Base-by-base conservation (phyloP, 2,329 filamentous ascomycete genomes). In the Emericellopsis atlantica region DNA sequence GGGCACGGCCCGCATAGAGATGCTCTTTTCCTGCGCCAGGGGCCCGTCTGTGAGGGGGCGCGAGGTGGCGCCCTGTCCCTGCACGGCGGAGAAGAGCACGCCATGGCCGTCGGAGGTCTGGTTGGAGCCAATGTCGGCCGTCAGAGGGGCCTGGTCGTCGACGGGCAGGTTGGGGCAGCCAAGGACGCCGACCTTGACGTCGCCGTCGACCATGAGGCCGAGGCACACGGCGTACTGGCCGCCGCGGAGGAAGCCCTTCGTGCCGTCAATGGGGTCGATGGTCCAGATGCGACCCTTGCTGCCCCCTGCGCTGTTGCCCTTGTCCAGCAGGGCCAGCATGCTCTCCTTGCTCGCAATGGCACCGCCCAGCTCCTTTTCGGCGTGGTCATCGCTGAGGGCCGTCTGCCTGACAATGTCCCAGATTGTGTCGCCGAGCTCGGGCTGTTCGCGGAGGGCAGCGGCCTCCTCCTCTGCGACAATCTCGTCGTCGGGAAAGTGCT, bases 181-280 rank as follows among this genome's bases (percentile, higher is more conserved):
- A 43, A 98, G 76, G 36, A 95, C 92, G 50, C 92, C 92, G 46
- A 95, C 86, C 59, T 89, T 87, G 53, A 96, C 88, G 51, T 94
- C 79, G 40, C 90, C 92, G 54, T 96, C 88, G 23, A 94, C 84
- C 66, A 98, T 82, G 52, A 98, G 70, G 31, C 77, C 92, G 5
- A 98, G 74, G 58, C 90, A 95, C 41, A 98, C 88, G 42, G 92
- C 93, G 58, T 98, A 98, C 67, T 98, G 92, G 32, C 89, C 93
- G 40, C 92, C 92, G 46, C 93, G 78, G 45, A 98, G 70, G 67
- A 98, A 98, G 24, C 92, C 93, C 67, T 95, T 95, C 41, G 92
- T 98, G 49, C 92, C 92, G 61, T 98, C 92, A 47, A 98, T 95
- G 44, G 92, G 92, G 62, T 98, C 92, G 43, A 98, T 79, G 33